These are phyloP conservation scores for Rhododendron griersonianum DNA, from an alignment of 148 eudicot genomes.

Conservation along the genomic window DNA sequence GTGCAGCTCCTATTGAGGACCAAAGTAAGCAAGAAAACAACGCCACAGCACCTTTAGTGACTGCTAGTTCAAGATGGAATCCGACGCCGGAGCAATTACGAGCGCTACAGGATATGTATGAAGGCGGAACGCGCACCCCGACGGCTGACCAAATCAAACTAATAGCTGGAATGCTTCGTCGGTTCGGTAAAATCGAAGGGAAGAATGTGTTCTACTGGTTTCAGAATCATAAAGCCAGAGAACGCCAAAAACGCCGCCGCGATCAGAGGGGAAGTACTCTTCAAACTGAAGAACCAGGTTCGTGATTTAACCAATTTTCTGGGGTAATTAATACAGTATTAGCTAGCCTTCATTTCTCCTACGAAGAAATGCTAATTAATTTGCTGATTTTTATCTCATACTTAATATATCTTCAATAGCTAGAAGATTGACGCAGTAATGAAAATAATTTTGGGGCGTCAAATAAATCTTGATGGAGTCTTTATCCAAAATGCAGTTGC, in stretches of 20 bases:
- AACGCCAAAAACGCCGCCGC: constrained; percentile 21
- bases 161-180: constrained; percentile 26
- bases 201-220: constrained; percentile 48
- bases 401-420: no score
- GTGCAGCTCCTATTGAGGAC: background rate
- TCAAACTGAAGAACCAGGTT: constrained; percentile 6
- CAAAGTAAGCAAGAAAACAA: background rate
- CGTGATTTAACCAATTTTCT: background rate
- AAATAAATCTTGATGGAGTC: no score
- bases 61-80: constrained; percentile 28
- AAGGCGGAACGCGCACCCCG: constrained; percentile 34
- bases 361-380: background rate
- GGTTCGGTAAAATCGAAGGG: constrained; percentile 35
- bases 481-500: no score
- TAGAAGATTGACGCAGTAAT: no score
- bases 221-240: constrained; percentile 40
- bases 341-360: background rate
- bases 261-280: background rate
- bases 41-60: background rate
- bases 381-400: background rate
- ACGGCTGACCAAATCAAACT: constrained; percentile 35
- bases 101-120: constrained; percentile 34
- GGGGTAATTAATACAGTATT: background rate
- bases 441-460: no score
- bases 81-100: constrained; percentile 44